phyloP scores from a whole-genome alignment of 139 green algal genomes.

The Pleodorina starrii region DNA sequence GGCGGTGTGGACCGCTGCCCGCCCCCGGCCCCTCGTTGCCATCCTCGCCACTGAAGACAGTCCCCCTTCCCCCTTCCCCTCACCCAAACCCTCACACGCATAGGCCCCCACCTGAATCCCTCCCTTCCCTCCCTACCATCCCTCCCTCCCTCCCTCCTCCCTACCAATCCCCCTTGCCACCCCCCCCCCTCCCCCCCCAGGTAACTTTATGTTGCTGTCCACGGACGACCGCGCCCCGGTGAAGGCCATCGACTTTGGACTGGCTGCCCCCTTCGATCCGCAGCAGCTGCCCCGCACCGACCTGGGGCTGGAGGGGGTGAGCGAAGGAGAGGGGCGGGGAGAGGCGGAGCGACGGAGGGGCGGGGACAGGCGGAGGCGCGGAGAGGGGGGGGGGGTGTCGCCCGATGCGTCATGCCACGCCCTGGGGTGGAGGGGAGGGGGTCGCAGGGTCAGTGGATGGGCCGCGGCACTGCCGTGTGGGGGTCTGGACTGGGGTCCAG shows the following conservation, averaged over 20 bases:
- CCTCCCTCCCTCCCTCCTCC: not conserved
- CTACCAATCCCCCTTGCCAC: not conserved
- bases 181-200: slow-evolving; percentile 47
- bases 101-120: not conserved
- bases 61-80: not conserved
- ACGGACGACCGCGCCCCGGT: slow-evolving; percentile 72
- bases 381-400: no score
- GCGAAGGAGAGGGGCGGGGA: not conserved
- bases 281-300: slow-evolving; percentile 77
- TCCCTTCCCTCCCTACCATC: not conserved
- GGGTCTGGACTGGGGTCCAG: no score
- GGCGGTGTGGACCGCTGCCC: no score
- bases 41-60: no score
- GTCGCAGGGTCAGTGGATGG: no score
- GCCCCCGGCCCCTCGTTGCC: no score
- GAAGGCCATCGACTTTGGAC: slow-evolving; percentile 92
- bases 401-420: no score
- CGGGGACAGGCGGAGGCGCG: no score
- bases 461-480: no score
- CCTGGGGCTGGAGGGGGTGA: slow-evolving; percentile 84
- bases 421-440: no score
- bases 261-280: slow-evolving; percentile 82
- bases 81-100: not conserved
- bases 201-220: slow-evolving; percentile 93
- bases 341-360: no score